Conservation (phyloP, 441 rosid genomes). For the Gossypium trilobum region DNA sequence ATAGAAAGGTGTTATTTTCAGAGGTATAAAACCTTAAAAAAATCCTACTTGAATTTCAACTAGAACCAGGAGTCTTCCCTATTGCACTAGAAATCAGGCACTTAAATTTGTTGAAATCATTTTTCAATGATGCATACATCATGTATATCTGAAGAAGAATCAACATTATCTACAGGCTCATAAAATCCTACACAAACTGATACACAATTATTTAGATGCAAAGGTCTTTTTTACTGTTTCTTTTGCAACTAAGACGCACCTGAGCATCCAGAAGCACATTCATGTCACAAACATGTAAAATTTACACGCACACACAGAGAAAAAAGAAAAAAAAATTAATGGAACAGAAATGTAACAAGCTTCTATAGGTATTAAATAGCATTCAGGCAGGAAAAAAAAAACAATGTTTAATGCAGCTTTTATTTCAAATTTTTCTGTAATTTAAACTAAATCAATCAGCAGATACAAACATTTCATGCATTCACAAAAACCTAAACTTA, state of each 20-base stretch:
- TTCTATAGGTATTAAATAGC: background rate
- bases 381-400: slow-evolving; percentile 3
- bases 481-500: background rate
- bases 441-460: slow-evolving; percentile 14
- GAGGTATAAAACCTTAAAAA: background rate
- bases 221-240: background rate
- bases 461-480: background rate
- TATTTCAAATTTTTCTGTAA: background rate
- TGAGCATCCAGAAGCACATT: background rate
- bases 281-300: background rate
- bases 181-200: background rate
- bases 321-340: background rate
- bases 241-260: background rate
- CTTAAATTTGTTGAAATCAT: background rate
- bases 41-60: background rate
- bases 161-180: background rate
- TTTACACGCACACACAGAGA: background rate
- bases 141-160: background rate
- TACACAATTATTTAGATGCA: background rate
- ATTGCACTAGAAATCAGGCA: background rate
- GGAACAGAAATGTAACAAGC: background rate
- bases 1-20: background rate
- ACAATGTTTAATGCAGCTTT: background rate
- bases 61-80: background rate
- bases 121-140: background rate